Base-by-base conservation (phyloP, 148 eudicot species). In the Silene conica region DNA sequence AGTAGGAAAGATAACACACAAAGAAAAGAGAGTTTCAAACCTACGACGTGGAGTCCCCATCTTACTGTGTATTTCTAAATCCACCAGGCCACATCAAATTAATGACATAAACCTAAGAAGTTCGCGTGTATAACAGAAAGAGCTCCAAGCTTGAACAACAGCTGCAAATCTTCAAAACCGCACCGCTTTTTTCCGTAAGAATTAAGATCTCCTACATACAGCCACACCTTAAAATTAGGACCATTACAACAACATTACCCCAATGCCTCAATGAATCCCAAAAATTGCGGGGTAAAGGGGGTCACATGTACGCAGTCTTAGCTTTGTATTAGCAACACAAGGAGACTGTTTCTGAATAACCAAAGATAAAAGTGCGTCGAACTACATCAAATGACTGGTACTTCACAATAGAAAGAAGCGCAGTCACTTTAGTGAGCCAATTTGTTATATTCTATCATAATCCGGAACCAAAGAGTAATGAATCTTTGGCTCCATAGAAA, bases 1-100 rank as follows among this genome's bases (percentile, higher is more conserved):
- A 20, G 41, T 57, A n/a, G 10, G 45, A 75, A 58, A 13, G 22
- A 8, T 31, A 67, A 5, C 6, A 12, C 1, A 11, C 4, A 50
- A 57, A 63, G 6, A 11, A 18, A 61, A 18, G n/a, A 38, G 64
- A 45, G 23, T 23, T 72, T 16, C 67, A 64, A 66, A 80, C 83
- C 83, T 80, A 73, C 83, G 83, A 80, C 67, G 83, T 38, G 83
- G 68, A 26, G 83, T 67, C 61, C 69, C 79, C 80, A 72, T 80
- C 64, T 72, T 76, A 38, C 14, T 80, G 19, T 57, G 69, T 74
- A 74, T 62, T 23, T 63, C 56, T 25, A 48, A 22, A 48, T 16
- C 12, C 63, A 18, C 59, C 52, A 63, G 26, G 28, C 59, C 56
- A 45, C 54, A 26, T 9, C 45, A 15, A 22, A 55, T 19, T 13